A percentile compares a stretch with the other conserved stretches of the same genome.
Conservation (phyloP, 352 stramenopile genomes). For the Peronospora belbahrii region DNA sequence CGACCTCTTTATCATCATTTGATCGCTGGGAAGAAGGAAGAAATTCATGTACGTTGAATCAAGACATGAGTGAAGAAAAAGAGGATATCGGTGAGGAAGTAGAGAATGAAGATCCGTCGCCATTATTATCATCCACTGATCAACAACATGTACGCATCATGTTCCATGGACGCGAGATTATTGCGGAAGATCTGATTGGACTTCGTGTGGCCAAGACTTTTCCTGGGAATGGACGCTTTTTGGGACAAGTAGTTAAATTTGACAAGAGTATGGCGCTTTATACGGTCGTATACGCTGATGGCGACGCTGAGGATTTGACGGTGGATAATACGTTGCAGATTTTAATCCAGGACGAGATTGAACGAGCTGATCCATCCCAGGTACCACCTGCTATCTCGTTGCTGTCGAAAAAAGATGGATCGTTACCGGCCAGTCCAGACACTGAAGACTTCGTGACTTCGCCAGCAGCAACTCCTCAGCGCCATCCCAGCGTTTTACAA, state of each 20-base stretch:
- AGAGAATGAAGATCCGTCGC: conserved; percentile 11
- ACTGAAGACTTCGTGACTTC: conserved; percentile 23
- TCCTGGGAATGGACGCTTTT: conserved; percentile 63
- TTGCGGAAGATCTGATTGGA: conserved; percentile 67
- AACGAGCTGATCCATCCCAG: conserved; percentile 56
- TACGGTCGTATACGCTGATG: conserved; percentile 81
- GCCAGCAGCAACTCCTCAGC: background rate
- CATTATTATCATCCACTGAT: conserved; percentile 26
- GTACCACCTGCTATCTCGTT: conserved; percentile 28
- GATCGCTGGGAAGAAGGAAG: conserved; percentile 23
- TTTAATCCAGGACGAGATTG: conserved; percentile 82
- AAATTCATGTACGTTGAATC: conserved; percentile 11
- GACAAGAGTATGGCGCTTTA: conserved; percentile 58
- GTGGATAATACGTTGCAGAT: conserved; percentile 78
- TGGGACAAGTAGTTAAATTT: conserved; percentile 84
- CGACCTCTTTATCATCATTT: background rate
- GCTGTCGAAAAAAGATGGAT: conserved; percentile 10
- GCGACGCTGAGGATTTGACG: conserved; percentile 68
- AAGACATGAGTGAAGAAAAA: conserved; percentile 22
- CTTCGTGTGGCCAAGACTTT: conserved; percentile 83
- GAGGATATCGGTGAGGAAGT: conserved; percentile 14
- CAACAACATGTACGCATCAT: conserved; percentile 45
- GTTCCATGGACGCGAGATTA: conserved; percentile 69
- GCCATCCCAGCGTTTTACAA: background rate
- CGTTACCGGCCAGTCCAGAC: conserved; percentile 17